Evolutionary conservation across 1,284 basidiomycete species (phyloP).

Genomic region (Agroathelia rolfsii): DNA sequence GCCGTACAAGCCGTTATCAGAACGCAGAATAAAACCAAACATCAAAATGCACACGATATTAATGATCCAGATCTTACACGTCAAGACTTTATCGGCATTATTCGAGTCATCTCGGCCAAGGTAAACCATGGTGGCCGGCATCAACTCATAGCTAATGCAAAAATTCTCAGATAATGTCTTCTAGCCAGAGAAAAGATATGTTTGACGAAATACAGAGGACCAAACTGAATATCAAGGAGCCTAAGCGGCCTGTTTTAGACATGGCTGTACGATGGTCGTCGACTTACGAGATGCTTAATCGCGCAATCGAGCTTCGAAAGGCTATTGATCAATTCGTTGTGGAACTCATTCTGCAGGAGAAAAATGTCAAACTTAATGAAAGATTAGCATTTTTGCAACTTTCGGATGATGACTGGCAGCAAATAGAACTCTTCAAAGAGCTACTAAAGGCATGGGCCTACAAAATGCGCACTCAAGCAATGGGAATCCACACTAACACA

Average conservation of each 20-base stretch:
- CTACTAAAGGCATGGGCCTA: constrained; percentile 23
- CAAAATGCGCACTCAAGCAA: no score
- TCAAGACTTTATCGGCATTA: no score
- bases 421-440: constrained; percentile 16
- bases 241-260: constrained; percentile 22
- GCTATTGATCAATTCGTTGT: constrained; percentile 24
- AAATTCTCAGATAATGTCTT: constrained; percentile 21
- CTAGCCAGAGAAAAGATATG: constrained; percentile 21
- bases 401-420: constrained; percentile 22
- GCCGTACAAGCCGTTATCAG: constrained; percentile 24
- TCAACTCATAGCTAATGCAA: constrained; percentile 3
- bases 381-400: constrained; percentile 22
- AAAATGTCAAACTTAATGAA: constrained; percentile 13
- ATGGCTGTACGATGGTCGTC: constrained; percentile 34
- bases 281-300: constrained; percentile 26
- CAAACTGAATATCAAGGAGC: constrained; percentile 1
- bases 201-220: constrained; percentile 18
- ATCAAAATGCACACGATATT: constrained; percentile 17
- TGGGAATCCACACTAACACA: no score
- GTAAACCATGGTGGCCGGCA: constrained; percentile 8
- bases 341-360: constrained; percentile 19
- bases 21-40: constrained; percentile 19
- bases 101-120: no score
- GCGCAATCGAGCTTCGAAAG: constrained; percentile 14
- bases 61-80: no score